Base-by-base conservation (phyloP, 441 rosid genomes). In the Brassica hybrid region DNA sequence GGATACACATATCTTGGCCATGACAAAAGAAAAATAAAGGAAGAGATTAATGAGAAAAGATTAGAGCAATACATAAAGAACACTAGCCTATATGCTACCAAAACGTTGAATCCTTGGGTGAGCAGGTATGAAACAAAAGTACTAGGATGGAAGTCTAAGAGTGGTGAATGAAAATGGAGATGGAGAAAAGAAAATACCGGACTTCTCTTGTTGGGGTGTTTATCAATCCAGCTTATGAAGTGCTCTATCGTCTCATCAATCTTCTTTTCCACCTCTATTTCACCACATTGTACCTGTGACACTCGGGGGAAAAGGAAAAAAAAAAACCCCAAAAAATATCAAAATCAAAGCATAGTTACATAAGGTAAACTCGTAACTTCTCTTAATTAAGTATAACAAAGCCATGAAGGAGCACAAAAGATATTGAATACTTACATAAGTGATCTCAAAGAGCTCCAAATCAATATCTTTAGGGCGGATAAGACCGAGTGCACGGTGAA, bases 201-300 rank as follows among this genome's bases (percentile, higher is more conserved):
- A 80, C 91, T 91, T 85, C 90, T 95, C 88, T 93, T 93, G 86
- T 93, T 95, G 0, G 97, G 98, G 48, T 93, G 99, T 82, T 91
- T 95, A 84, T 91, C 98, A 3, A 89, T 96, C 98, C 96, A 91
- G 81, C 84, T 87, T 16, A 95, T 81, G 81, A 89, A 91, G 13
- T 91, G 96, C 61, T 95, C 99, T 73, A 93, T 90, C 90, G 86
- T 95, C 79, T 95, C 97, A 71, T 93, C 96, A 50, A 95, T 91
- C 83, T 93, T 93, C 90, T 91, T 93, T 69, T 95, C 98, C 41
- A 93, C 88, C 45, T 95, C 97, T 11, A 65, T 72, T 68, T 86
- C 97, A 71, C 98, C 98, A 61, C 99, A 95, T 82, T 93, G 96
- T 45, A 91, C 99, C 99, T 94, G 52, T 34, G 11, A 38, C 74